A percentile compares a stretch with the other conserved stretches of the same genome.
Conservation (phyloP, 148 eudicot species). For the Pouteria glomerata region DNA sequence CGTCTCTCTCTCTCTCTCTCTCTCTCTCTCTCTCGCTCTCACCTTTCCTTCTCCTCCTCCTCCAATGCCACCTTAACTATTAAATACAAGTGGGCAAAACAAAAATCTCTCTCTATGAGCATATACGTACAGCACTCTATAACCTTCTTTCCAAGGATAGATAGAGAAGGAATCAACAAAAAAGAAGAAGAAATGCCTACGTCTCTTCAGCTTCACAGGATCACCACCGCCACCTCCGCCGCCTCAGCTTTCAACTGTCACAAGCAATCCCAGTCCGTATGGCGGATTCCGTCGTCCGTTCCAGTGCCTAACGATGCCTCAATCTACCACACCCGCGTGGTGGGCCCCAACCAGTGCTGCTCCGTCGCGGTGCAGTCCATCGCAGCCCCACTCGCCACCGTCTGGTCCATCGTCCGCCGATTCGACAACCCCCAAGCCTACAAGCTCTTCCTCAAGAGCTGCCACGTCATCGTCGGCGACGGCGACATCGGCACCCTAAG, state of each 20-base stretch:
- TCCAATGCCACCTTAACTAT: too few species aligned
- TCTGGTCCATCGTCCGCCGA: slow-evolving; percentile 64
- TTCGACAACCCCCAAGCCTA: slow-evolving; percentile 76
- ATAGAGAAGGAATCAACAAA: neutral
- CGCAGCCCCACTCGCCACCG: slow-evolving; percentile 43
- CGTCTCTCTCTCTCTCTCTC: neutral
- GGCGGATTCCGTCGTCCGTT: slow-evolving; percentile 21
- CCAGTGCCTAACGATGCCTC: slow-evolving; percentile 27
- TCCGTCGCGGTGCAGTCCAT: slow-evolving; percentile 47
- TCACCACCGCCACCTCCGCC: slow-evolving; percentile 18
- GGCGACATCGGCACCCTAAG: slow-evolving; percentile 60
- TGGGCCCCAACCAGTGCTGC: slow-evolving; percentile 46
- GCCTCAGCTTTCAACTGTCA: slow-evolving; percentile 2
- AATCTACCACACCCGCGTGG: slow-evolving; percentile 50
- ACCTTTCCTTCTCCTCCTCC: too few species aligned
- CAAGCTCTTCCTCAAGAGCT: slow-evolving; percentile 72
- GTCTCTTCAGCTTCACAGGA: slow-evolving; percentile 41
- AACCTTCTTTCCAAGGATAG: neutral
- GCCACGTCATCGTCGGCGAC: slow-evolving; percentile 53
- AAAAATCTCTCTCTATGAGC: too few species aligned
- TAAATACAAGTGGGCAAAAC: too few species aligned
- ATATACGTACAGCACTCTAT: neutral
- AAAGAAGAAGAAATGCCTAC: slow-evolving; percentile 45
- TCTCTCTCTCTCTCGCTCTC: too few species aligned
- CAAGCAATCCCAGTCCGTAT: slow-evolving; percentile 3